These are phyloP conservation scores for Penstemon barbatus DNA, from an alignment of 257 asterid genomes.

Conservation along the genomic window DNA sequence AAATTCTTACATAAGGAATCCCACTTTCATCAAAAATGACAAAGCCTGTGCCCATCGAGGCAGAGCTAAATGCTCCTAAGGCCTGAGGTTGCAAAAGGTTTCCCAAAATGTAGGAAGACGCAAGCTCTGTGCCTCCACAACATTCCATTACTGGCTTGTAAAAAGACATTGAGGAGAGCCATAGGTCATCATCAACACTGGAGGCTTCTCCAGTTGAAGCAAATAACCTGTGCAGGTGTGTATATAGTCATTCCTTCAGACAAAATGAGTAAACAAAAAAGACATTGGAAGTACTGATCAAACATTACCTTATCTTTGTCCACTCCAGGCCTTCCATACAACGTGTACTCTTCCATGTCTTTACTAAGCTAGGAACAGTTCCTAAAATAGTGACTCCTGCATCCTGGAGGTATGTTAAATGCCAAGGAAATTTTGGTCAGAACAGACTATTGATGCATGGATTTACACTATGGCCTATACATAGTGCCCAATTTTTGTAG, in stretches of 20 bases:
- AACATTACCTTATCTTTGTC: slow-evolving; percentile 73
- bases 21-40: slow-evolving; percentile 80
- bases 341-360: slow-evolving; percentile 80
- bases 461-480: not conserved
- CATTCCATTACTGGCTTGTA: slow-evolving; percentile 80
- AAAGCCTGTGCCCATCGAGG: slow-evolving; percentile 70
- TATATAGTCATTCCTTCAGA: slow-evolving; percentile 5
- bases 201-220: slow-evolving; percentile 89
- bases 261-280: not conserved
- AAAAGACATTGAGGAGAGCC: slow-evolving; percentile 85
- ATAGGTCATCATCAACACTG: slow-evolving; percentile 83
- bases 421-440: slow-evolving; percentile 7
- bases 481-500: not conserved
- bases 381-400: slow-evolving; percentile 86
- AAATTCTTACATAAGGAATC: slow-evolving; percentile 57
- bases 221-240: slow-evolving; percentile 59
- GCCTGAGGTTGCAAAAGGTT: slow-evolving; percentile 91
- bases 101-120: slow-evolving; percentile 73
- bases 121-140: slow-evolving; percentile 98
- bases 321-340: slow-evolving; percentile 89
- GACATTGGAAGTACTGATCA: not conserved
- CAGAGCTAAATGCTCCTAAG: slow-evolving; percentile 82
- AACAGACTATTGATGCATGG: not conserved
- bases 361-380: slow-evolving; percentile 94
- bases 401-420: slow-evolving; percentile 49